phyloP scores from a whole-genome alignment of 768 basidiomycete genomes.

The Brasilioporus rufonigricans region DNA sequence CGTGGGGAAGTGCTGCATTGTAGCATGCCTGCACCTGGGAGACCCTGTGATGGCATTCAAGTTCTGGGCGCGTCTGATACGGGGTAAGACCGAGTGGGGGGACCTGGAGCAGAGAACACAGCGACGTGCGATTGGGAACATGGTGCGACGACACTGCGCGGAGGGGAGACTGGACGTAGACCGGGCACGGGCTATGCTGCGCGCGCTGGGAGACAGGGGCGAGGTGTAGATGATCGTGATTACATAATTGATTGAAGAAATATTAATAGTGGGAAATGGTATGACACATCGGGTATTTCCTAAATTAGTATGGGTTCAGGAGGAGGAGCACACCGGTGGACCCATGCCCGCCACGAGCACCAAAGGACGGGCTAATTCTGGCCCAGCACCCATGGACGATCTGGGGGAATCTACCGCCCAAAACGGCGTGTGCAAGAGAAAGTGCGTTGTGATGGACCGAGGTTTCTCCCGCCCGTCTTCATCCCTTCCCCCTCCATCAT shows the following conservation, averaged over 20 bases:
- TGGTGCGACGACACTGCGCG: slow-evolving; percentile 31
- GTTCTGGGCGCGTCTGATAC: slow-evolving; percentile 57
- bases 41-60: slow-evolving; percentile 53
- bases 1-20: slow-evolving; percentile 51
- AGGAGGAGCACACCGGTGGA: too few species aligned
- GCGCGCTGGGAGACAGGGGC: slow-evolving; percentile 14
- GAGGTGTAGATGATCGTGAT: slow-evolving; percentile 11
- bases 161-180: slow-evolving; percentile 26
- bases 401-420: too few species aligned
- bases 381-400: background rate
- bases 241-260: too few species aligned
- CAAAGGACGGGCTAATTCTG: background rate
- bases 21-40: slow-evolving; percentile 45
- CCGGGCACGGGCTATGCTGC: slow-evolving; percentile 20
- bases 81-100: slow-evolving; percentile 43
- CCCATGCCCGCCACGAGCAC: too few species aligned
- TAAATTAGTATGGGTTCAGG: background rate
- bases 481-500: background rate
- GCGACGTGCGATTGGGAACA: slow-evolving; percentile 41
- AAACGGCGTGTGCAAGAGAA: too few species aligned
- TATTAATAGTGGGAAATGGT: too few species aligned
- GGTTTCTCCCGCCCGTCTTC: background rate
- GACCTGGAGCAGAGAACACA: slow-evolving; percentile 44
- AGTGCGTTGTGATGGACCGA: background rate
- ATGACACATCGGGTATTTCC: too few species aligned